A percentile compares a stretch with the other conserved stretches of the same genome.
phyloP scores from a whole-genome alignment of 352 stramenopile species.

The Phytophthora pistaciae region DNA sequence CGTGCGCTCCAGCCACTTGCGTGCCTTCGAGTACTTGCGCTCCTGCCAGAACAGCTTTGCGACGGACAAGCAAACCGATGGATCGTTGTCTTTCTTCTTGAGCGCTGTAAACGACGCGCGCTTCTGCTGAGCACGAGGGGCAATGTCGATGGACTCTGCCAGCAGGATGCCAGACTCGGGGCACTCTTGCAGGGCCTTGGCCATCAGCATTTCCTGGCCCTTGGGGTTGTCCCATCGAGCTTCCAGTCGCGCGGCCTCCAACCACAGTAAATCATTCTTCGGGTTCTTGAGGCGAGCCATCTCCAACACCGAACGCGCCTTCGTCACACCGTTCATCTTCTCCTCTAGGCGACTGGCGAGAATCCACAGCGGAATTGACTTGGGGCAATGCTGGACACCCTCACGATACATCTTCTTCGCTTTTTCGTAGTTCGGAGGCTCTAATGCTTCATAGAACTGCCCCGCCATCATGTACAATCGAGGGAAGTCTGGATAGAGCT shows the following conservation, averaged over 20 bases:
- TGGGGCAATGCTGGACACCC: conserved; percentile 94
- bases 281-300: conserved; percentile 96
- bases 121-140: conserved; percentile 96
- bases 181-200: conserved; percentile 98
- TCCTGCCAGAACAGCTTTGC: conserved; percentile 97
- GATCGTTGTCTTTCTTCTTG: conserved; percentile 98
- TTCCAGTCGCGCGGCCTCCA: conserved; percentile 97
- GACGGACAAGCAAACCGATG: conserved; percentile 96
- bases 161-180: conserved; percentile 95
- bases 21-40: conserved; percentile 95
- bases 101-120: conserved; percentile 95
- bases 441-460: conserved; percentile 88
- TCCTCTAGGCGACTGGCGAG: conserved; percentile 96
- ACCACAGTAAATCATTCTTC: conserved; percentile 95
- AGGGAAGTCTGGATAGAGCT: conserved; percentile 91
- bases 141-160: conserved; percentile 96
- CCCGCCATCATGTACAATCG: conserved; percentile 99
- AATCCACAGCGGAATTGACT: conserved; percentile 95
- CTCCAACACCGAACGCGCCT: conserved; percentile 97
- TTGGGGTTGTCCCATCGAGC: conserved; percentile 93
- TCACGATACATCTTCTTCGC: conserved; percentile 94
- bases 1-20: conserved; percentile 98
- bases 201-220: conserved; percentile 96
- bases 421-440: conserved; percentile 64
- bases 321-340: conserved; percentile 90